Evolutionary conservation across 345 rosid species (phyloP), one percentile per base, ranked within the genome.

Genomic region (Conringia planisiliqua): DNA sequence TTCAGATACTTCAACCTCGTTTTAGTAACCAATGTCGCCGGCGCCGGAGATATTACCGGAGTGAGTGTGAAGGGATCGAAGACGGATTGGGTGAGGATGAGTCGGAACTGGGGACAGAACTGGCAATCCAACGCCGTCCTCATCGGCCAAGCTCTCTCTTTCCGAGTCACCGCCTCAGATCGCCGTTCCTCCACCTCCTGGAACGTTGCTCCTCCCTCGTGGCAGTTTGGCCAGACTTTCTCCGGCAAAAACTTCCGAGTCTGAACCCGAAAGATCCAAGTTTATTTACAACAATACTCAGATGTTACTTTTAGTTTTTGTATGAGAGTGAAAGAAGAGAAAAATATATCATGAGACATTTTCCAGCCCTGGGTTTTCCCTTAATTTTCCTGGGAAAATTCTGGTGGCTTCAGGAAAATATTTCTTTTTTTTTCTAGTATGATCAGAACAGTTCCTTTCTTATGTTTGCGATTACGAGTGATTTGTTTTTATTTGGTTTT

Each of bases 181-280:
- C 58, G 82, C 33, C 95, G 99, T 58, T 80, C 88, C 4, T 88
- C 97, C 29, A 89, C 99, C 43, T 89, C 99, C 0, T 78, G 71
- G 84, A 88, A 89, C 84, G 82, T 86, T 39, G 97, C 86, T 8
- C 97, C 97, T 2, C 30, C 90, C 11, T 38, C 81, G 80, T 94
- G 98, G 98, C 96, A 85, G 81, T 94, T 94, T 71, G 98, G 98
- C n/a, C 98, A 94, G 74, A 94, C 98, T 32, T 94, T 88, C 83
- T 61, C 79, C 3, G 98, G 98, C 42, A 90, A 84, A 80, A 94
- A 94, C 80, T 94, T 91, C 85, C 87, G 90, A 4, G 85, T 90
- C 76, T 93, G 85, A 65, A 30, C 62, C 22, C 13, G 16, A 7
- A 33, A 57, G 13, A 71, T 36, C 13, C 29, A 3, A 4, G 61